A percentile compares a stretch with the other conserved stretches of the same genome.
phyloP scores from a whole-genome alignment of 106 monocot genomes.

The Dendrobium officinale region DNA sequence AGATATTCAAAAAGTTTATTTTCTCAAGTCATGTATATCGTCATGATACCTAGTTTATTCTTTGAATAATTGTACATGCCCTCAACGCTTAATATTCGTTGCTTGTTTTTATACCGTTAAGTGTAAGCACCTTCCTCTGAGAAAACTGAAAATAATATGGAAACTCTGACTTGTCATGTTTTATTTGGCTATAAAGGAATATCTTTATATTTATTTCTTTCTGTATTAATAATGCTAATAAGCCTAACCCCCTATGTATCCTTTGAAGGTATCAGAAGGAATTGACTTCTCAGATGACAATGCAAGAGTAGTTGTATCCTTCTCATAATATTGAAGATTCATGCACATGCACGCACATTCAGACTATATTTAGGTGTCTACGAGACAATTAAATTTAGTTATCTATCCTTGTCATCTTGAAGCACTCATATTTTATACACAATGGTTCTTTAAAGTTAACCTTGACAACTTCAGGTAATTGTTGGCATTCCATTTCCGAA shows the following conservation, averaged over 20 bases:
- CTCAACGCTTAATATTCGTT: not conserved
- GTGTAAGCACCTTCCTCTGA: not conserved
- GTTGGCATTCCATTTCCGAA: slow-evolving; percentile 99
- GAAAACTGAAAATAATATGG: not conserved
- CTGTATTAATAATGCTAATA: not conserved
- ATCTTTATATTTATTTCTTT: not conserved
- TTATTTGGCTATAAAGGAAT: not conserved
- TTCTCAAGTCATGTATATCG: not conserved
- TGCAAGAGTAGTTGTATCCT: slow-evolving; percentile 99
- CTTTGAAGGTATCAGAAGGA: slow-evolving; percentile 91
- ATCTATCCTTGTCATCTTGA: not conserved
- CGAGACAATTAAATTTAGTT: not conserved
- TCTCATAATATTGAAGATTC: slow-evolving; percentile 6
- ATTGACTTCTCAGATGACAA: slow-evolving; percentile 98
- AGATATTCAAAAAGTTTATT: not conserved
- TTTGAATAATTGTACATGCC: not conserved
- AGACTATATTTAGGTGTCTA: not conserved
- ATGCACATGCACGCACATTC: not conserved
- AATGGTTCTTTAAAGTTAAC: slow-evolving; percentile 18
- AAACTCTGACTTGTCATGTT: not conserved
- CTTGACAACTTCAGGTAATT: slow-evolving; percentile 75
- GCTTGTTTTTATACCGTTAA: not conserved
- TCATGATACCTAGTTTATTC: not conserved
- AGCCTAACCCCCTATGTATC: not conserved
- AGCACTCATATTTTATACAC: not conserved